Conservation (phyloP, 2,329 filamentous ascomycete species). For the Aspergillus aculeatinus region DNA sequence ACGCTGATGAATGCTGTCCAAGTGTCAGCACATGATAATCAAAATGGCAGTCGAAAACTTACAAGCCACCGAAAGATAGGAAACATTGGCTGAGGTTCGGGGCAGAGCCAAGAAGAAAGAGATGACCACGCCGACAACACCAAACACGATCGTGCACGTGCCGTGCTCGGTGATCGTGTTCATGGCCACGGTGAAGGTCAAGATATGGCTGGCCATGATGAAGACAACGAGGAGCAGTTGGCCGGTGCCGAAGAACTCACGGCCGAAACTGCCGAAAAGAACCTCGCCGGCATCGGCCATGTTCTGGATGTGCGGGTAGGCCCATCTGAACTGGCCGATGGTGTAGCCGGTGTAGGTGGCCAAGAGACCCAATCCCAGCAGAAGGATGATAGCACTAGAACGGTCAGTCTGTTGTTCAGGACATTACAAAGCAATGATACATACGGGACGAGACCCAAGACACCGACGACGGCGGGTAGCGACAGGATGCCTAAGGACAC, state of each 20-base stretch:
- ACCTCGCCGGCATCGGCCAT: conserved; percentile 66
- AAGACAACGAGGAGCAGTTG: conserved; percentile 64
- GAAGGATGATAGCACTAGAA: conserved; percentile 45
- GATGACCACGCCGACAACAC: conserved; percentile 56
- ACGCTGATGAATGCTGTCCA: conserved; percentile 59
- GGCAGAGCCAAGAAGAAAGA: conserved; percentile 59
- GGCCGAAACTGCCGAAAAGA: conserved; percentile 59
- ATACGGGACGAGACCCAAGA: conserved; percentile 52
- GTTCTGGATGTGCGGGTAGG: conserved; percentile 57
- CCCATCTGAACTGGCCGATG: conserved; percentile 56
- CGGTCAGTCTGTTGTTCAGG: not conserved
- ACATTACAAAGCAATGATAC: conserved; percentile 6
- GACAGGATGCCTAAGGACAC: conserved; percentile 57
- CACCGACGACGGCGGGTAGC: conserved; percentile 52
- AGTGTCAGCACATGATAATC: not conserved
- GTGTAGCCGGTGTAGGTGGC: conserved; percentile 59
- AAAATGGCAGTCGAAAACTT: not conserved
- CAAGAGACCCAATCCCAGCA: conserved; percentile 52
- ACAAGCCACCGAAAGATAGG: conserved; percentile 58
- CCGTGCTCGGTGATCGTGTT: conserved; percentile 60
- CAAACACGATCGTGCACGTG: conserved; percentile 62
- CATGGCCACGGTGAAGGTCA: conserved; percentile 67
- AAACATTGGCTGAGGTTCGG: conserved; percentile 59
- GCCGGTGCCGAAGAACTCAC: conserved; percentile 60
- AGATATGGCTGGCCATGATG: conserved; percentile 65